phyloP scores from a whole-genome alignment of 1,284 basidiomycete species.

The Ceratobasidium sp. region DNA sequence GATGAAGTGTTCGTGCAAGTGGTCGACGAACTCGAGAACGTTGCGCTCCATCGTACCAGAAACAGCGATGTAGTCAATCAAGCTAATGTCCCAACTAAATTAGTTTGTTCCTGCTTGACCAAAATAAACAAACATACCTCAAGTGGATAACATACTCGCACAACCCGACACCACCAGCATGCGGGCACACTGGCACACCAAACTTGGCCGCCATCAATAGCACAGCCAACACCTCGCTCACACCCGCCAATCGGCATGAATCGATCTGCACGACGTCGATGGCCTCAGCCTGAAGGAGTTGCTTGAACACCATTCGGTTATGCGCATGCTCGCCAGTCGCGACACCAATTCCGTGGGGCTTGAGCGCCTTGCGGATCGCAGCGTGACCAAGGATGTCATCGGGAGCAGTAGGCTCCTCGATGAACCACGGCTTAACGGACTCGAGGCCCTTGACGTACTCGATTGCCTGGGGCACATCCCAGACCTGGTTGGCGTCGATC shows the following conservation, averaged over 20 bases:
- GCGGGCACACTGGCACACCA: constrained; percentile 90
- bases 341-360: constrained; percentile 89
- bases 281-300: constrained; percentile 91
- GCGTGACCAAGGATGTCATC: constrained; percentile 90
- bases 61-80: constrained; percentile 93
- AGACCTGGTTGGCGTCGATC: constrained; percentile 97
- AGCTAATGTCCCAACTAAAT: constrained; percentile 57
- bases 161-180: constrained; percentile 94
- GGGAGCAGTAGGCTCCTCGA: constrained; percentile 94
- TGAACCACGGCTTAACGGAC: constrained; percentile 96
- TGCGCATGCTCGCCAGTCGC: constrained; percentile 97
- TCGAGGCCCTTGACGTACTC: constrained; percentile 88
- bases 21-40: constrained; percentile 87
- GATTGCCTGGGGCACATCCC: constrained; percentile 94
- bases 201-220: constrained; percentile 95
- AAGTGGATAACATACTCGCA: constrained; percentile 70
- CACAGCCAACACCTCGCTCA: constrained; percentile 94
- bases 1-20: constrained; percentile 93
- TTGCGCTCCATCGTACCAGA: constrained; percentile 94
- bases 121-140: constrained; percentile 30
- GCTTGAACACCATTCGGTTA: constrained; percentile 98
- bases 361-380: constrained; percentile 77
- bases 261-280: constrained; percentile 98
- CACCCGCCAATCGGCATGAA: constrained; percentile 91
- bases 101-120: not conserved